Base-by-base conservation (phyloP, 805 yeast species). In the Wickerhamiella australiensis region DNA sequence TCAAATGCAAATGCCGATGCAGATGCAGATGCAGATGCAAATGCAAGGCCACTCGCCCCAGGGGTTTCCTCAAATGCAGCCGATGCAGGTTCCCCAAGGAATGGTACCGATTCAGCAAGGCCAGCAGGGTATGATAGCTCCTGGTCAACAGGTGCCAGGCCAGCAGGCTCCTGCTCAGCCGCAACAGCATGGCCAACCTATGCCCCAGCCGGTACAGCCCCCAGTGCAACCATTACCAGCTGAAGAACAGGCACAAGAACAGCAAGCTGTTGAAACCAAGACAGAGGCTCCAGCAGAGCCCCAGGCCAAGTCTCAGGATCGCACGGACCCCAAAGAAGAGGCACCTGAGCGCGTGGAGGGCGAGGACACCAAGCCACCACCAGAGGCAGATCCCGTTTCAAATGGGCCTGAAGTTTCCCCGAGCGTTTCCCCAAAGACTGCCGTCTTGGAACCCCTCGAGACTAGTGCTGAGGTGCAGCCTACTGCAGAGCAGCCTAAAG, bases 21-120 rank as follows among this genome's bases (percentile, higher is more conserved):
- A 31, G 43, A 36, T 37, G 47, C 33, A 17, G 15, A 44, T 42
- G 51, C 41, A 29, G 43, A 36, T 37, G 47, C 33, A 17, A 20
- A 44, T 42, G 51, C 41, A 29, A 33, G 38, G 20, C n/a, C 42
- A 40, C 25, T 27, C n/a, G n/a, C n/a, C 29, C 3, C 21, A 22
- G 15, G 33, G 20, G 35, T 26, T 41, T 21, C 44, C 36, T 11
- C 49, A 22, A 15, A 44, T 31, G 46, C 36, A 22, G 13, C 50
- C 41, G 20, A 46, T 47, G 53, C 53, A 37, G 36, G 27, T 46
- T 42, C 17, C 22, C 5, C 46, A 21, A 13, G 40, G 35, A 5
- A 29, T 43, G 40, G 22, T 20, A 23, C 29, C 12, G 35, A 31
- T 33, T 12, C 47, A 43, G 42, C 26, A 12, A 7, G 7, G 11